phyloP scores from a whole-genome alignment of 2,329 filamentous ascomycete genomes.

The Colletotrichum echinochloae region DNA sequence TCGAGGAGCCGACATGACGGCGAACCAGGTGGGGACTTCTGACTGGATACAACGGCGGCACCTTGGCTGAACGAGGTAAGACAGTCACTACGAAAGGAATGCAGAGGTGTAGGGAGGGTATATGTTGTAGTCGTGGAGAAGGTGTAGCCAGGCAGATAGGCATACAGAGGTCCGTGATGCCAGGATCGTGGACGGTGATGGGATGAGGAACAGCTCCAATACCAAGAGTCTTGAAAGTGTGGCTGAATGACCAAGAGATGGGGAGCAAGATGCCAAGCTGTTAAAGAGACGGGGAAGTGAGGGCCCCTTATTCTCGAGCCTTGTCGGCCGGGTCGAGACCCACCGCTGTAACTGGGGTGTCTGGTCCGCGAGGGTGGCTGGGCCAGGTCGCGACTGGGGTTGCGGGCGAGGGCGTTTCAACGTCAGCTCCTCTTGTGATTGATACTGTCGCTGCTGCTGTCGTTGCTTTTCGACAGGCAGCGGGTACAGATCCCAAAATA shows the following conservation, averaged over 20 bases:
- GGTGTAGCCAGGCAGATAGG: slow-evolving; percentile 2
- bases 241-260: not conserved
- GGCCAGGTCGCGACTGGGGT: slow-evolving; percentile 20
- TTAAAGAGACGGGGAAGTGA: slow-evolving; percentile 18
- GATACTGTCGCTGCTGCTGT: not conserved
- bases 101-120: no score
- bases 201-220: slow-evolving; percentile 22
- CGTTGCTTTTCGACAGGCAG: not conserved
- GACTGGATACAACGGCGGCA: not conserved
- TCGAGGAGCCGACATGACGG: slow-evolving; percentile 37
- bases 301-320: slow-evolving; percentile 22
- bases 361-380: slow-evolving; percentile 7
- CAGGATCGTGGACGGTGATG: slow-evolving; percentile 14
- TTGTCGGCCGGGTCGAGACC: slow-evolving; percentile 12
- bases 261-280: not conserved
- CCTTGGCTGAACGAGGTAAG: not conserved
- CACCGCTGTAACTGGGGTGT: slow-evolving; percentile 8
- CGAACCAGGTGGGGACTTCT: not conserved
- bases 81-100: not conserved
- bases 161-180: slow-evolving; percentile 5
- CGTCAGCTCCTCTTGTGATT: slow-evolving; percentile 15
- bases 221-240: slow-evolving; percentile 10
- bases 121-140: not conserved
- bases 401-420: slow-evolving; percentile 38
- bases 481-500: not conserved